A percentile compares a stretch with the other conserved stretches of the same genome.
These are phyloP conservation scores for Kluyveromyces marxianus DNA, from an alignment of 1,139 yeast species.

Conservation along the genomic window DNA sequence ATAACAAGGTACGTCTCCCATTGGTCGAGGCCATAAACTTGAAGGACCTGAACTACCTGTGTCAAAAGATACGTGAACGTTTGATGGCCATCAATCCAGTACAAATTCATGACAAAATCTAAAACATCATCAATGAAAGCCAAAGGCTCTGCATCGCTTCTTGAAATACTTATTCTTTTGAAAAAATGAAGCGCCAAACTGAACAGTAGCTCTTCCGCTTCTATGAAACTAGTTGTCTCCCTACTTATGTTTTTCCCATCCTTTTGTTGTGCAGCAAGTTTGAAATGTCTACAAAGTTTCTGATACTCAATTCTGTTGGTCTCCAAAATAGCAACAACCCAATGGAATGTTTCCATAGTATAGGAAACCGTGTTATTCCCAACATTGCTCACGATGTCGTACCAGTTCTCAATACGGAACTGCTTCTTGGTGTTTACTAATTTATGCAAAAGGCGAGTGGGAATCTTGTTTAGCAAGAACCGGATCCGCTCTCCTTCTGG, in stretches of 20 bases:
- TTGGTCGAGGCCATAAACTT: conserved; percentile 21
- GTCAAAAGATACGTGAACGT: neutral
- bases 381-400: neutral
- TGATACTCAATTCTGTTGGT: neutral
- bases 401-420: neutral
- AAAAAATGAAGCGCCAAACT: conserved; percentile 1
- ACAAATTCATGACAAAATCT: conserved; percentile 1
- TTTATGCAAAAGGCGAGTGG: neutral
- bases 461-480: neutral
- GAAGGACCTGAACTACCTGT: conserved; percentile 13
- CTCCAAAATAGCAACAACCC: neutral
- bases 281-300: neutral
- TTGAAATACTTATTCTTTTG: neutral
- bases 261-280: neutral
- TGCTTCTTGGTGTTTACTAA: neutral
- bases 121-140: conserved; percentile 1
- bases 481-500: neutral
- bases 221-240: neutral
- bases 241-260: neutral
- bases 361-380: neutral
- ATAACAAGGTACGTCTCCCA: conserved; percentile 32
- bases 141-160: neutral
- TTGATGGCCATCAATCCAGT: conserved; percentile 4
- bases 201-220: neutral
- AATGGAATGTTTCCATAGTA: neutral